Conservation (phyloP, 225 moss, liverwort and hornwort genomes). For the Marchantia paleacea region DNA sequence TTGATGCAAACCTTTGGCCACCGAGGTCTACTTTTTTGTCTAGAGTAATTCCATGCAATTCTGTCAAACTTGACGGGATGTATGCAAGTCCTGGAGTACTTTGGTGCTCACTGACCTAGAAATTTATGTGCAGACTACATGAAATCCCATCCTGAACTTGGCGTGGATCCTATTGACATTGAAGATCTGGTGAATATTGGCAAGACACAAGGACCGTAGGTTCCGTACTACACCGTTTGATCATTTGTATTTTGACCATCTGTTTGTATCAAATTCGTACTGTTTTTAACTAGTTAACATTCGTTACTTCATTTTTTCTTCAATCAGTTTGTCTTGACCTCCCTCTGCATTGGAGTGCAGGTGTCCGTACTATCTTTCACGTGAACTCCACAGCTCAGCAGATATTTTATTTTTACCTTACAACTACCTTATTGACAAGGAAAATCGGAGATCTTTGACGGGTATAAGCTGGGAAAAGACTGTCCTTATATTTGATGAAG, state of each 20-base stretch:
- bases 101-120: not conserved
- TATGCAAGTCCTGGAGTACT: not conserved
- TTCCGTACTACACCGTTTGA: slow-evolving; percentile 4
- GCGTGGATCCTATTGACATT: slow-evolving; percentile 88
- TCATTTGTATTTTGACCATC: not conserved
- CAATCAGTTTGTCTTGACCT: not conserved
- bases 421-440: slow-evolving; percentile 95
- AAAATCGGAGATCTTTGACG: slow-evolving; percentile 84
- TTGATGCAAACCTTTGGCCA: not conserved
- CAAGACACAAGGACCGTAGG: slow-evolving; percentile 91
- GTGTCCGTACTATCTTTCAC: slow-evolving; percentile 96
- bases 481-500: slow-evolving; percentile 94
- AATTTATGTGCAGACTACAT: slow-evolving; percentile 56
- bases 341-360: slow-evolving; percentile 34
- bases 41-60: not conserved
- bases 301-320: not conserved
- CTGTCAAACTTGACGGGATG: not conserved
- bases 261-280: not conserved
- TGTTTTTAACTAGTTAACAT: not conserved
- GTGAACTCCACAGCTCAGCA: slow-evolving; percentile 87
- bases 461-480: slow-evolving; percentile 87
- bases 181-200: slow-evolving; percentile 95
- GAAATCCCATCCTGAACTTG: slow-evolving; percentile 73
- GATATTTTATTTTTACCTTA: slow-evolving; percentile 93
- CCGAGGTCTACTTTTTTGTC: not conserved